These are phyloP conservation scores for Gossypium sturtianum DNA, from an alignment of 345 rosid genomes.

Conservation along the genomic window DNA sequence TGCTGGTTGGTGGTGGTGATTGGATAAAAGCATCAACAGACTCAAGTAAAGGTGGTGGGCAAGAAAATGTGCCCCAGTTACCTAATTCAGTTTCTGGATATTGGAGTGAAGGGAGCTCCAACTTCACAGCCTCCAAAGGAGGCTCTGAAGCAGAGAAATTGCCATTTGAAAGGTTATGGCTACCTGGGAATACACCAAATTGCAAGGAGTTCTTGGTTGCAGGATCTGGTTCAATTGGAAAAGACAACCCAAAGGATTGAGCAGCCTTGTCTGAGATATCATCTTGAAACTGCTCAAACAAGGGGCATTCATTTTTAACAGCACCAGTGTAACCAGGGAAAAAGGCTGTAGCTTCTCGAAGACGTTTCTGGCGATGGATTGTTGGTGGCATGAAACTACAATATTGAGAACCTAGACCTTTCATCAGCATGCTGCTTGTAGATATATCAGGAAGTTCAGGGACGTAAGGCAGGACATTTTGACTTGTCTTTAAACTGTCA, in stretches of 20 bases:
- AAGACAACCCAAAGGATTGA: slow-evolving; percentile 46
- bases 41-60: slow-evolving; percentile 64
- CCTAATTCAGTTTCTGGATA: slow-evolving; percentile 71
- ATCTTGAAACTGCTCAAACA: slow-evolving; percentile 46
- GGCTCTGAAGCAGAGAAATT: slow-evolving; percentile 84
- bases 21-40: slow-evolving; percentile 78
- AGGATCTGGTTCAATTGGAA: slow-evolving; percentile 52
- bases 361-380: slow-evolving; percentile 31
- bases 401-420: slow-evolving; percentile 50
- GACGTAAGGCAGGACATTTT: slow-evolving; percentile 37
- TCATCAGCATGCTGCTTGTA: slow-evolving; percentile 51
- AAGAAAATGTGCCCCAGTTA: slow-evolving; percentile 62
- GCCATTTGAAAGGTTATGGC: slow-evolving; percentile 85
- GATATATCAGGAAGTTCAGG: slow-evolving; percentile 64
- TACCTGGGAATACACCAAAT: slow-evolving; percentile 51
- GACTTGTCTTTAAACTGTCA: slow-evolving; percentile 57
- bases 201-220: slow-evolving; percentile 34
- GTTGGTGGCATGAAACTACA: slow-evolving; percentile 50
- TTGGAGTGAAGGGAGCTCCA: slow-evolving; percentile 99
- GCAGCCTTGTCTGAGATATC: slow-evolving; percentile 36
- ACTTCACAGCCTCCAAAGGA: slow-evolving; percentile 72
- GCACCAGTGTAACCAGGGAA: slow-evolving; percentile 38
- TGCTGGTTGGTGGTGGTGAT: slow-evolving; percentile 64
- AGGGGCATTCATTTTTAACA: slow-evolving; percentile 39
- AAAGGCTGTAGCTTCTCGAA: slow-evolving; percentile 16